Conservation (phyloP, 108 stramenopile species). For the Cyclotella atomus region DNA sequence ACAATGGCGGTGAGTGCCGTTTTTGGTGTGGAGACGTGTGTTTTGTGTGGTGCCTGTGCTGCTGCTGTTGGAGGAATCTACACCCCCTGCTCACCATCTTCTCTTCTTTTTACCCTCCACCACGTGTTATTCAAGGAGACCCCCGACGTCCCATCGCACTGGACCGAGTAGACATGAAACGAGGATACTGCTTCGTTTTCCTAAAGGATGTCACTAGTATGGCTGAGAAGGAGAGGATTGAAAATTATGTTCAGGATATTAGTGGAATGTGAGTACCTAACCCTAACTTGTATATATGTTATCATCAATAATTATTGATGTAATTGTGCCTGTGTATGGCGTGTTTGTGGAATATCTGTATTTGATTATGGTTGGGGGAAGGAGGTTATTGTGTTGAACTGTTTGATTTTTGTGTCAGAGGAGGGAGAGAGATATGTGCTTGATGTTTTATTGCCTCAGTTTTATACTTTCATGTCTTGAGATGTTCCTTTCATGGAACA, state of each 20-base stretch:
- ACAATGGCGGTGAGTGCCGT: slow-evolving; percentile 4
- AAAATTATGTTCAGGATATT: slow-evolving; percentile 71
- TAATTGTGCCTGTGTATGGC: neutral
- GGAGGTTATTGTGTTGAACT: neutral
- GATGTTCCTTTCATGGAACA: neutral
- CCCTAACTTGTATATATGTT: neutral
- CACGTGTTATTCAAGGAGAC: neutral
- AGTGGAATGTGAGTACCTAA: slow-evolving; percentile 87
- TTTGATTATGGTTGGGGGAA: neutral
- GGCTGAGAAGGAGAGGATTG: slow-evolving; percentile 68
- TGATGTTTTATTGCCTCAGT: too few species aligned
- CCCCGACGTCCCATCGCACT: slow-evolving; percentile 50
- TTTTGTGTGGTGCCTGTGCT: neutral
- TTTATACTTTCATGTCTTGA: neutral
- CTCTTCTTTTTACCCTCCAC: too few species aligned
- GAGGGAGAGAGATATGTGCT: too few species aligned
- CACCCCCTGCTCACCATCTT: neutral
- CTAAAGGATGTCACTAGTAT: slow-evolving; percentile 70
- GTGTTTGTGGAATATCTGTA: neutral
- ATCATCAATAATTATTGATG: neutral
- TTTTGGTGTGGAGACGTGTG: neutral
- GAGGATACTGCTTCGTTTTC: slow-evolving; percentile 88
- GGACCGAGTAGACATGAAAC: slow-evolving; percentile 82
- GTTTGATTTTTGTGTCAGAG: neutral
- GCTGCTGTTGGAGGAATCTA: neutral